These are phyloP conservation scores for Magnusiomyces suaveolens DNA, from an alignment of 1,139 yeast genomes.

Conservation along the genomic window DNA sequence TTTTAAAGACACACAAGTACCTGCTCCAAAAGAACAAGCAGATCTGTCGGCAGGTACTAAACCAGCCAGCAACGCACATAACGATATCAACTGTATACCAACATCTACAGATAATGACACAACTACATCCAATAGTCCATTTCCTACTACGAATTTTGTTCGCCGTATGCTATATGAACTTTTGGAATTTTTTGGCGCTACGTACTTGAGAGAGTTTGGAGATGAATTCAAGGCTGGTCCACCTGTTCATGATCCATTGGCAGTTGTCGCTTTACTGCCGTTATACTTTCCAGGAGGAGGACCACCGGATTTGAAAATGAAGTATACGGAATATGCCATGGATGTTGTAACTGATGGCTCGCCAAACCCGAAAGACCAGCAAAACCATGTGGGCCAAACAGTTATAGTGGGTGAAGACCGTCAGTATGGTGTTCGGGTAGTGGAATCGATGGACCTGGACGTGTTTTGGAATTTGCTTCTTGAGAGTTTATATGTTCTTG, in stretches of 20 bases:
- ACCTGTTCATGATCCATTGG: constrained; percentile 76
- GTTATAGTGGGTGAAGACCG: constrained; percentile 26
- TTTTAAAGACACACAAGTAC: constrained; percentile 28
- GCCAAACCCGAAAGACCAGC: constrained; percentile 22
- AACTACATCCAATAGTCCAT: constrained; percentile 7
- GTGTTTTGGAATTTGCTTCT: constrained; percentile 47
- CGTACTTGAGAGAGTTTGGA: constrained; percentile 40
- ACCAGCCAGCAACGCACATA: neutral
- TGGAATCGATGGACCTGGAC: constrained; percentile 37
- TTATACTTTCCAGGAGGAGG: constrained; percentile 29
- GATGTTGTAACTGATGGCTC: constrained; percentile 27
- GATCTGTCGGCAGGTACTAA: no score
- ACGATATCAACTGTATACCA: neutral
- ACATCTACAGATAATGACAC: constrained; percentile 16
- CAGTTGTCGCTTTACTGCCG: constrained; percentile 52
- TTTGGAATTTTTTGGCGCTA: constrained; percentile 44
- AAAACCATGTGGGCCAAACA: constrained; percentile 21
- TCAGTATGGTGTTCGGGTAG: constrained; percentile 38
- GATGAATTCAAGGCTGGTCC: constrained; percentile 45
- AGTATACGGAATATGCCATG: constrained; percentile 33
- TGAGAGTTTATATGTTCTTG: constrained; percentile 34
- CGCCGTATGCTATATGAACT: constrained; percentile 51
- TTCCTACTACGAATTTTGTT: constrained; percentile 26
- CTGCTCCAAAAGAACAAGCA: no score
- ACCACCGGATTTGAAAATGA: constrained; percentile 23